Evolutionary conservation across 768 basidiomycete genomes (phyloP), one percentile per base, ranked within the genome.

Genomic region (Phaeotremella skinneri): DNA sequence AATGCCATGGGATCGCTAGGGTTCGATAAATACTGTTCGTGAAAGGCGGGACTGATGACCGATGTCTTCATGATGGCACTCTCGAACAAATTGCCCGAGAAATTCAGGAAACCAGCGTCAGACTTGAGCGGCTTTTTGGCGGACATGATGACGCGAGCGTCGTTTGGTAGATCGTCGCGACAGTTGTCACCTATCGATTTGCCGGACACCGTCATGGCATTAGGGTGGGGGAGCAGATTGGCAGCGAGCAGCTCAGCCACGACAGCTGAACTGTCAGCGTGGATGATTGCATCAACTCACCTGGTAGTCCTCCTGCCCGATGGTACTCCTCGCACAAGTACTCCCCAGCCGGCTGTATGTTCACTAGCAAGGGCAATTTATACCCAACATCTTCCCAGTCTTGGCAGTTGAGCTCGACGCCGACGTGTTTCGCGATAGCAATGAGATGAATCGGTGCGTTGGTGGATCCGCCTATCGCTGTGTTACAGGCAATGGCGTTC

Each of bases 301-400:
- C 63, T 25, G 72, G 72, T 31, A 73, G 53, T 52, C 72, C 72
- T 20, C 72, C 72, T 7, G 72, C 72, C 23, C 72, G 52, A 42
- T 73, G 72, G 43, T 73, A 73, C 56, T 73, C 72, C 45, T 73
- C 72, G 49, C 72, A 73, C 13, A 73, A 59, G 53, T 67, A 96
- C 79, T 90, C 91, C 34, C 93, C 93, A 62, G 88, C 90, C 1
- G 93, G 93, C 73, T 92, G 93, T 66, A 97, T 83, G 78, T 97
- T 88, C n/a, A 91, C 91, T 64, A 97, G 81, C 83, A 94, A 93
- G 9, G 93, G 93, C 1, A 82, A 85, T 47, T 87, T 84, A 74
- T 97, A 91, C 11, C 90, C 91, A 56, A 94, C 89, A 54, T 76
- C 80, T 76, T 93, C 91, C 82, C 96, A 89, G 76, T 96, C 93